A percentile compares a stretch with the other conserved stretches of the same genome.
These are phyloP conservation scores for Earliella scabrosa DNA, from an alignment of 1,284 basidiomycete species.

Conservation along the genomic window DNA sequence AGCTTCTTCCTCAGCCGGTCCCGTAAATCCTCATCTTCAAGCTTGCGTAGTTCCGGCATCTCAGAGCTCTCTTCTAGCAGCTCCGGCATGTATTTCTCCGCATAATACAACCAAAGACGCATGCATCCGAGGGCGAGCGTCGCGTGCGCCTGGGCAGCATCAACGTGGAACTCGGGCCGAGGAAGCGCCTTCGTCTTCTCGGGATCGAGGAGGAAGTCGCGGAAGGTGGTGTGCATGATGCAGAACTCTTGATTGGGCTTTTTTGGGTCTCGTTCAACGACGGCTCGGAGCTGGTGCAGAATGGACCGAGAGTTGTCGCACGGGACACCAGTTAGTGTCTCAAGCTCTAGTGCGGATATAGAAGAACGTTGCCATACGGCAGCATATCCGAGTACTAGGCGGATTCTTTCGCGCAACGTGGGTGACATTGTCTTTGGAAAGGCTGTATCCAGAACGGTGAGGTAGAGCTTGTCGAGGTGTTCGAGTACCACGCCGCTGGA, in stretches of 20 bases:
- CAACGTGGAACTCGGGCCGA: no score
- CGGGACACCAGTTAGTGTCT: neutral
- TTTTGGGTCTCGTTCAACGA: neutral
- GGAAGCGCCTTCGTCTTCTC: no score
- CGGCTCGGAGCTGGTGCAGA: slow-evolving; percentile 9
- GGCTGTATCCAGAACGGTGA: slow-evolving; percentile 6
- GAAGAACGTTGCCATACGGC: slow-evolving; percentile 9
- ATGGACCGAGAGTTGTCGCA: neutral
- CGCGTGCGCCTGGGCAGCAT: no score
- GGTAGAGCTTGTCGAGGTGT: slow-evolving; percentile 12
- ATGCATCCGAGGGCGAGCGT: no score
- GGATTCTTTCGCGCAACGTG: neutral
- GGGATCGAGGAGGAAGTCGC: slow-evolving; percentile 16
- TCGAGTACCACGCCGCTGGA: neutral
- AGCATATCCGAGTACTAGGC: slow-evolving; percentile 7
- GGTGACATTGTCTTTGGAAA: no score
- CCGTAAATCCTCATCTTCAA: no score
- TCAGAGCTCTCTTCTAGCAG: no score
- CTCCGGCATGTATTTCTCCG: no score
- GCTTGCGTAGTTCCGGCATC: no score
- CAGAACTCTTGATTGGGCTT: slow-evolving; percentile 5
- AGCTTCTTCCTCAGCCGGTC: no score
- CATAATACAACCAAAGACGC: no score
- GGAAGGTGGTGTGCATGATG: no score
- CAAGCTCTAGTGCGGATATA: slow-evolving; percentile 2